Percentiles rank a stretch among this genome's conserved stretches.
These are phyloP conservation scores for Vaccinium myrtillus DNA, from an alignment of 148 eudicot species.

Conservation along the genomic window DNA sequence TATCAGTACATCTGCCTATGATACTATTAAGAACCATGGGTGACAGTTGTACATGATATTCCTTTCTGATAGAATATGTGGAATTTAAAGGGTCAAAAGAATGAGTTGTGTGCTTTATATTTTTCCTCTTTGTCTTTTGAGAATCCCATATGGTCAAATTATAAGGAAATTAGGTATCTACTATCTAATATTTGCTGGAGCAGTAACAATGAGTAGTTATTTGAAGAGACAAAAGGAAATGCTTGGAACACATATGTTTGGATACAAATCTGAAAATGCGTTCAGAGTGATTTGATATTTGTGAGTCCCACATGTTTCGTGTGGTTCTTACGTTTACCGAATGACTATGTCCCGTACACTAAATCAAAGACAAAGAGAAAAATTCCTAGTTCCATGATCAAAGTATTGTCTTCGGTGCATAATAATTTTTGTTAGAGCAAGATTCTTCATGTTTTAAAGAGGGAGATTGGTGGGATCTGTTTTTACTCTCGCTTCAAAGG, in stretches of 20 bases:
- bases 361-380: not conserved
- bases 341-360: not conserved
- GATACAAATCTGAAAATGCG: not conserved
- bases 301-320: not conserved
- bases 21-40: not conserved
- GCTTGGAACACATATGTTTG: not conserved
- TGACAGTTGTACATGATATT: not conserved
- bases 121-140: not conserved
- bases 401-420: not conserved
- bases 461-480: not conserved
- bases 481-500: not conserved
- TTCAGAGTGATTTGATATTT: not conserved
- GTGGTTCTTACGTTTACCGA: not conserved
- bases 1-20: not conserved
- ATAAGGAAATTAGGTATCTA: no score
- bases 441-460: not conserved
- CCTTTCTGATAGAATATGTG: not conserved
- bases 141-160: not conserved
- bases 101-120: slow-evolving; percentile 13
- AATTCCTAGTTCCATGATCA: not conserved
- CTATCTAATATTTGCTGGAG: not conserved
- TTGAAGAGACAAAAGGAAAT: not conserved
- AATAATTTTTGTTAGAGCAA: not conserved
- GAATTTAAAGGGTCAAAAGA: not conserved
- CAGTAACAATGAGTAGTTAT: not conserved